These are phyloP conservation scores for Fraxinus baroniana DNA, from an alignment of 305 asterid genomes.

Conservation along the genomic window DNA sequence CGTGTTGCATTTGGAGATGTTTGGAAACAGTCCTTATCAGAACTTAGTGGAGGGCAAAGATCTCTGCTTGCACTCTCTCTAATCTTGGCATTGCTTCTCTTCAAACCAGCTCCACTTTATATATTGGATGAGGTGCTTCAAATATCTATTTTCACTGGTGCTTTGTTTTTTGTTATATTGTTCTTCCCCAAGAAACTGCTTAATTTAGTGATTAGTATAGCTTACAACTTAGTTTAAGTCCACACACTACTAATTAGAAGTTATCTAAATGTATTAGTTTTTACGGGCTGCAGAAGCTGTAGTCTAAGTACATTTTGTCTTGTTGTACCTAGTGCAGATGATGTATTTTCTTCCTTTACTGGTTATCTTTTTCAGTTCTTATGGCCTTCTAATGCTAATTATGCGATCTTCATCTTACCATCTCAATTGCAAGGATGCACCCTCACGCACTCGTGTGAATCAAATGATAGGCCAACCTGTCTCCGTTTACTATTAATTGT, in stretches of 20 bases:
- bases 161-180: background rate
- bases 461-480: background rate
- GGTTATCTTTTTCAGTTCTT: background rate
- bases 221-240: background rate
- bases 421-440: too few relatives aligned
- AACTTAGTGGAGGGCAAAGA: constrained; percentile 98
- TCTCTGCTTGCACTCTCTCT: constrained; percentile 93
- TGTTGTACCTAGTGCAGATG: constrained; percentile 13
- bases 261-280: background rate
- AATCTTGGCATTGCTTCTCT: constrained; percentile 91
- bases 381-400: background rate
- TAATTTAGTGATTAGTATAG: background rate
- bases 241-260: background rate
- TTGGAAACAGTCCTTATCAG: constrained; percentile 96
- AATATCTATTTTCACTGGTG: background rate
- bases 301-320: background rate
- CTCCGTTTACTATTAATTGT: background rate
- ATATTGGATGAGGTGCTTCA: constrained; percentile 88
- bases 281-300: background rate
- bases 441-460: background rate
- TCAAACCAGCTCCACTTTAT: constrained; percentile 95
- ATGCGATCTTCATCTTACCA: too few relatives aligned
- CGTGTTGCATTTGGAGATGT: constrained; percentile 95
- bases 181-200: background rate
- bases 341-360: background rate